Evolutionary conservation across 768 basidiomycete species (phyloP).

Genomic region (Grammothele lineata): DNA sequence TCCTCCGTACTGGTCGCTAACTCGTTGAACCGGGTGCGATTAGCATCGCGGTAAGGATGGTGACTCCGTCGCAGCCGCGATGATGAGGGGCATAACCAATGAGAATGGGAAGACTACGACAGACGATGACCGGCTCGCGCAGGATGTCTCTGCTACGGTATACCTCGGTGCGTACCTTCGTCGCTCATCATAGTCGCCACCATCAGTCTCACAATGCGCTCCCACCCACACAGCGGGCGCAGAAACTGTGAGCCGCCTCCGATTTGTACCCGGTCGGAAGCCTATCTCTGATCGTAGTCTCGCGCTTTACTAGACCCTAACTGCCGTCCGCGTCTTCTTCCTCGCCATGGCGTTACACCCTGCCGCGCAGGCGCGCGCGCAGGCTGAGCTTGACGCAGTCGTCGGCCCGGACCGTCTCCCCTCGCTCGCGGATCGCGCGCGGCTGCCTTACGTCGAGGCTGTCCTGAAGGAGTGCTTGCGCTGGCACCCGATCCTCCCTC

Average conservation of each 20-base stretch:
- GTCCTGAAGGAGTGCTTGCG: constrained; percentile 5
- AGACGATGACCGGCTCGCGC: not conserved
- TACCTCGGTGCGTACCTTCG: not conserved
- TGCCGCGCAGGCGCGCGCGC: constrained; percentile 10
- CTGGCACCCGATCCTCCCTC: constrained; percentile 12
- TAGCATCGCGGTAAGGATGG: not conserved
- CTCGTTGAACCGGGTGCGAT: not conserved
- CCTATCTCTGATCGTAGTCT: too few relatives aligned
- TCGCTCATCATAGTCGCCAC: not conserved
- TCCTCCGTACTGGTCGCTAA: not conserved
- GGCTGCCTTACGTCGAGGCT: constrained; percentile 10
- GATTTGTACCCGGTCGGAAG: too few relatives aligned
- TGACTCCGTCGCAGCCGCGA: not conserved
- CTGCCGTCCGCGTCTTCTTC: constrained; percentile 18
- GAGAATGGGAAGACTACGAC: not conserved
- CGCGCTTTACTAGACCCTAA: constrained; percentile 25
- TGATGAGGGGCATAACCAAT: not conserved
- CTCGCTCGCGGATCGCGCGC: constrained; percentile 4
- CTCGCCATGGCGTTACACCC: constrained; percentile 13
- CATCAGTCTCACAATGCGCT: too few relatives aligned
- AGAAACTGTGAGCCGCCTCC: constrained; percentile 1
- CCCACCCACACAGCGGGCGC: constrained; percentile 1
- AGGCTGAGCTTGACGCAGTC: constrained; percentile 14
- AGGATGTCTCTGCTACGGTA: not conserved
- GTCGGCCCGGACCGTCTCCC: constrained; percentile 16